Percentiles rank a stretch among this genome's conserved stretches.
Evolutionary conservation across 1,139 yeast species (phyloP).

Genomic region (Hanseniaspora sp.): DNA sequence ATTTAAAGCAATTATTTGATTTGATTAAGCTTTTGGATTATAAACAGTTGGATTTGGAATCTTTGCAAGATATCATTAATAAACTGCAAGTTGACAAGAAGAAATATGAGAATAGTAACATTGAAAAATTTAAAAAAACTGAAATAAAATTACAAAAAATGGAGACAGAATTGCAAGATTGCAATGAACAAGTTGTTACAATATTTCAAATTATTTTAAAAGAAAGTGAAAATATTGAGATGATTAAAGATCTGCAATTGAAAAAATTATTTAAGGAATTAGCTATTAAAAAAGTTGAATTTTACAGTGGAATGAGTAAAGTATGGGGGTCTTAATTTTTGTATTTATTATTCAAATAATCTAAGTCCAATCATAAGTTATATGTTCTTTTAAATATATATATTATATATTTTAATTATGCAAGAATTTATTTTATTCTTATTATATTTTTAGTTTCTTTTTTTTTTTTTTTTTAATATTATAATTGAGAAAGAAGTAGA

Average conservation of each 20-base stretch:
- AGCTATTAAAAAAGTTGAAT: slow-evolving; percentile 66
- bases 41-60: slow-evolving; percentile 83
- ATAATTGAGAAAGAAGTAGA: too few species aligned
- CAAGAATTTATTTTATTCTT: neutral
- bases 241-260: slow-evolving; percentile 66
- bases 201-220: slow-evolving; percentile 52
- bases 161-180: slow-evolving; percentile 47
- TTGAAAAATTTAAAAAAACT: slow-evolving; percentile 35
- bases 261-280: slow-evolving; percentile 56
- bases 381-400: too few species aligned
- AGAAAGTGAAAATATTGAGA: slow-evolving; percentile 76
- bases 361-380: too few species aligned
- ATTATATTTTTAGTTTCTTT: neutral
- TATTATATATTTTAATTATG: too few species aligned
- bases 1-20: slow-evolving; percentile 62
- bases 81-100: slow-evolving; percentile 62
- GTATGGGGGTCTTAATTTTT: slow-evolving; percentile 40
- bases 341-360: too few species aligned
- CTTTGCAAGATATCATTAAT: slow-evolving; percentile 61
- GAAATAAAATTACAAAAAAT: slow-evolving; percentile 30
- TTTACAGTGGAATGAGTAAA: slow-evolving; percentile 58
- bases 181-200: slow-evolving; percentile 60
- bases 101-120: slow-evolving; percentile 41
- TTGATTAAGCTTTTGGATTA: slow-evolving; percentile 78
- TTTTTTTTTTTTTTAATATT: neutral